A percentile compares a stretch with the other conserved stretches of the same genome.
These are phyloP conservation scores for Tremellales sp. DNA, from an alignment of 1,284 basidiomycete species.

Conservation along the genomic window DNA sequence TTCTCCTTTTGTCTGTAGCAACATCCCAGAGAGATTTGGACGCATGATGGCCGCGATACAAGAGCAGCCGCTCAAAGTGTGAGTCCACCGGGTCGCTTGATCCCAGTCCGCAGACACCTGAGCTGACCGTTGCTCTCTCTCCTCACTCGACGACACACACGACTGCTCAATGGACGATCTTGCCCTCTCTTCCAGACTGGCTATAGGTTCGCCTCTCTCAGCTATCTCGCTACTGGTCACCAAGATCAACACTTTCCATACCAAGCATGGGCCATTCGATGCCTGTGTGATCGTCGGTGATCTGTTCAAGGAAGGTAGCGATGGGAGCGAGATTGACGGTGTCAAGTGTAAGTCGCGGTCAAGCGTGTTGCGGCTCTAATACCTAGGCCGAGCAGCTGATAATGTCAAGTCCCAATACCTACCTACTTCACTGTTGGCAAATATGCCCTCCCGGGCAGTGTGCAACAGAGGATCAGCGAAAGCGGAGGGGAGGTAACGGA, in stretches of 20 bases:
- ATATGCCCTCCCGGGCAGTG: conserved; percentile 63
- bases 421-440: conserved; percentile 90
- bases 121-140: no score
- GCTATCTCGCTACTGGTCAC: conserved; percentile 67
- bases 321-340: conserved; percentile 50
- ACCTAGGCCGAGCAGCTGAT: conserved; percentile 1
- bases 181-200: conserved; percentile 59
- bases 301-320: conserved; percentile 69
- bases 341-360: conserved; percentile 26
- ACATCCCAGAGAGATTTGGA: no score
- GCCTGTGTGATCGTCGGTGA: conserved; percentile 83
- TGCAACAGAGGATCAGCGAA: conserved; percentile 68
- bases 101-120: no score
- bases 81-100: no score
- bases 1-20: no score
- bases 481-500: conserved; percentile 72
- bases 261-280: conserved; percentile 92
- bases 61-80: no score
- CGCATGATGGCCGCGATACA: no score
- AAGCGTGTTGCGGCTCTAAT: no score
- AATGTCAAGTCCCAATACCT: conserved; percentile 67
- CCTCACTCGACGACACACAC: no score
- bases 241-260: conserved; percentile 81
- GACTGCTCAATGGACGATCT: no score
- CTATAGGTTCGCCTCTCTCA: conserved; percentile 80